Base-by-base conservation (phyloP, 2,329 filamentous ascomycete genomes). In the Nigrospora osmanthi region DNA sequence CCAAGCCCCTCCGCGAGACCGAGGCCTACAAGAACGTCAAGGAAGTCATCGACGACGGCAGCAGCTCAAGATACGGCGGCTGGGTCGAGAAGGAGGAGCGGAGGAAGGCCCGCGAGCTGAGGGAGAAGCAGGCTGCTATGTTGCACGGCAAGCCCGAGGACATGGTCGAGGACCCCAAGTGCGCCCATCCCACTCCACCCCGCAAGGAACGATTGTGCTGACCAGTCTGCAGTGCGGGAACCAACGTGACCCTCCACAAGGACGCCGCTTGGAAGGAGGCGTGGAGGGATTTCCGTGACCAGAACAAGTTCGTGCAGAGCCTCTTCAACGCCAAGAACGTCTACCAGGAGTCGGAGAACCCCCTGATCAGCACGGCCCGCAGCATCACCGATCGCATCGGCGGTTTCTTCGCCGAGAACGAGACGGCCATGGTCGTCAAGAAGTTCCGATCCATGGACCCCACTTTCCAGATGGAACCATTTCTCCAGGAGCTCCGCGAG, bases 21-120 rank as follows among this genome's bases (percentile, higher is more conserved):
- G 89, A 97, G 64, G 89, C 89, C 3, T 98, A 84, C 72, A 95
- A 95, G 70, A 85, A 85, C 54, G 88, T 98, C 52, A 95, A 95
- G 72, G 78, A 97, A 50, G 90, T 91, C 43, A 95, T 98, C 52
- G 93, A 98, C 58, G 93, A 98, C 65, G 93, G 93, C 28, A 95
- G 89, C 67, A 95, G 89, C 57, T 95, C 90, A 35, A 78, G 90
- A 57, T 98, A 98, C 54, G 93, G 93, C 60, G 93, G 93, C 15
- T 98, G 91, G 89, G 75, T 90, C 12, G 93, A 98, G 64, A 95
- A 95, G 67, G 93, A 97, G 61, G 93, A 98, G 72, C 81, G 93
- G 45, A 81, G 81, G 58, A 87, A 81, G 65, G 82, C 81, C 59
- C 78, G 90, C 58, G 88, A 95, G 60, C 67, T 81, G 45, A 74